These are phyloP conservation scores for Aphanomyces stellatus DNA, from an alignment of 352 stramenopile species.

Conservation along the genomic window DNA sequence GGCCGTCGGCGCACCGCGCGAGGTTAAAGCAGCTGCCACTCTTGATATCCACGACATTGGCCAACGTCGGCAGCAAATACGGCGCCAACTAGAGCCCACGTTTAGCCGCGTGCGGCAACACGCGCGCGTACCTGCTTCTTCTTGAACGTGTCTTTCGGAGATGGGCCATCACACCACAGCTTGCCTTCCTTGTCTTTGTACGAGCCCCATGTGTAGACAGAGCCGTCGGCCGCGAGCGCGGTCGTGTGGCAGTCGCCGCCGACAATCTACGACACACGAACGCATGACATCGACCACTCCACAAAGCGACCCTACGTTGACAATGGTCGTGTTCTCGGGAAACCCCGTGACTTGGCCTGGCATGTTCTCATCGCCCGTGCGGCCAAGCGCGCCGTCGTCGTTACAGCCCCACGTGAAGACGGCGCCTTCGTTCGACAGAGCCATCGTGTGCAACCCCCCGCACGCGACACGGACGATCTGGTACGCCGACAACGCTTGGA, in stretches of 20 bases:
- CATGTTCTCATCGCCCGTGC: constrained; percentile 66
- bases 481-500: constrained; percentile 35
- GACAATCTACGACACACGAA: constrained; percentile 49
- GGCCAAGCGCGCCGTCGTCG: constrained; percentile 85
- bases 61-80: constrained; percentile 47
- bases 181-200: constrained; percentile 97
- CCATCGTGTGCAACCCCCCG: constrained; percentile 89
- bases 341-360: constrained; percentile 54
- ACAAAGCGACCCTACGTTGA: constrained; percentile 5
- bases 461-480: constrained; percentile 65
- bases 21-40: constrained; percentile 82
- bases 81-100: constrained; percentile 27
- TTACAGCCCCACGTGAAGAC: constrained; percentile 96
- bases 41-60: constrained; percentile 67
- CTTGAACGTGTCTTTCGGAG: constrained; percentile 65
- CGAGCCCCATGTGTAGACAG: constrained; percentile 91
- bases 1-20: constrained; percentile 75
- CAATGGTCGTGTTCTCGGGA: constrained; percentile 20
- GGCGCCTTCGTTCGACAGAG: constrained; percentile 70
- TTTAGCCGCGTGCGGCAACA: too few relatives aligned
- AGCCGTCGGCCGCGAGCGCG: constrained; percentile 77
- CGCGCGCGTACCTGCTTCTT: constrained; percentile 43
- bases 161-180: constrained; percentile 77
- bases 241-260: constrained; percentile 94
- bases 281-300: constrained; percentile 22